These are phyloP conservation scores for Aureobasidium namibiae DNA, from an alignment of 2,329 filamentous ascomycete genomes.

Conservation along the genomic window DNA sequence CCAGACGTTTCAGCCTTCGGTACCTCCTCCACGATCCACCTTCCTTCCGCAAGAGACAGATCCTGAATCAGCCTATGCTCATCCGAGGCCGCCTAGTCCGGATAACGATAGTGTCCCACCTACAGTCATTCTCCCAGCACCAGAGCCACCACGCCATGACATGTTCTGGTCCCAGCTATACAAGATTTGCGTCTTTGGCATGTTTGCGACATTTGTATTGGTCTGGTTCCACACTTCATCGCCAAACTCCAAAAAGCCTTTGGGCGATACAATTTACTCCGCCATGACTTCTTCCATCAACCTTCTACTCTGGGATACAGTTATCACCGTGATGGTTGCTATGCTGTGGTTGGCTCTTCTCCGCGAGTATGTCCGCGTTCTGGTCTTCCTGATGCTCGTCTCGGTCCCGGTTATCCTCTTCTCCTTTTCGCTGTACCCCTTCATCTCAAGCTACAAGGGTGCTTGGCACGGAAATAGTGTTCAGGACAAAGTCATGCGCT, in stretches of 20 bases:
- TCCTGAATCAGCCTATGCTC: constrained; percentile 38
- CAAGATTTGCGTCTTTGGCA: constrained; percentile 70
- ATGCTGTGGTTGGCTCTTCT: constrained; percentile 84
- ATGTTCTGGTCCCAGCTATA: constrained; percentile 88
- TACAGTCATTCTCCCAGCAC: constrained; percentile 49
- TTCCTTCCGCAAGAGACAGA: constrained; percentile 45
- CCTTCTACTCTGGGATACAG: constrained; percentile 80
- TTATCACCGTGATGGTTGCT: constrained; percentile 82
- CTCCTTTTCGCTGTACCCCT: constrained; percentile 84
- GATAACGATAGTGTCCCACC: constrained; percentile 48
- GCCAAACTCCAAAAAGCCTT: constrained; percentile 57
- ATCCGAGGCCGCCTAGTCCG: constrained; percentile 40
- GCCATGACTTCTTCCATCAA: constrained; percentile 80
- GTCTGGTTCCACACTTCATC: constrained; percentile 82
- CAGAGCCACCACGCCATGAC: constrained; percentile 73
- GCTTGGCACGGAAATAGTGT: constrained; percentile 62
- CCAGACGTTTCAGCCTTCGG: constrained; percentile 35
- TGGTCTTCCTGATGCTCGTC: constrained; percentile 72
- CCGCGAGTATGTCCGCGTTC: constrained; percentile 75
- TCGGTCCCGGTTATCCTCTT: constrained; percentile 80
- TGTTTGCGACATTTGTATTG: constrained; percentile 82
- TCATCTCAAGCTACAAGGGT: constrained; percentile 82
- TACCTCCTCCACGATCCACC: constrained; percentile 27
- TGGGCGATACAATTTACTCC: constrained; percentile 92
- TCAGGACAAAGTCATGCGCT: constrained; percentile 88